Evolutionary conservation across 2,329 filamentous ascomycete genomes (phyloP).

Genomic region (Berkeleyomyces basicola): DNA sequence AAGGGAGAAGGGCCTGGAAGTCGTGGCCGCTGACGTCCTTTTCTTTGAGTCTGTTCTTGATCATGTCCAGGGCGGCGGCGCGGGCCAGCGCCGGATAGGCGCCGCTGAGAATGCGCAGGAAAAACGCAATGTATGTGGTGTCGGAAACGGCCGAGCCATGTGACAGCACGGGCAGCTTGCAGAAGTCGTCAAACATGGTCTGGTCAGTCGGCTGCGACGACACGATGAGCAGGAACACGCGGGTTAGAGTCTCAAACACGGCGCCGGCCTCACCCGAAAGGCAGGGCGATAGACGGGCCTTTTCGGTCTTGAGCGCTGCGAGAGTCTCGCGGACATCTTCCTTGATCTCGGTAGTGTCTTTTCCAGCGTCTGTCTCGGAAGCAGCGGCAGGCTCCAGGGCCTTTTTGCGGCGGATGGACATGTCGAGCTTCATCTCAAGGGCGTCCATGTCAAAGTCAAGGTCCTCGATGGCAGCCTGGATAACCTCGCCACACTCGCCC

Average conservation of each 20-base stretch:
- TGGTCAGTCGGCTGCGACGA: constrained; percentile 26
- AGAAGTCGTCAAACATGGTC: constrained; percentile 32
- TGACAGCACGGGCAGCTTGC: constrained; percentile 37
- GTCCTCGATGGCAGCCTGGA: constrained; percentile 49
- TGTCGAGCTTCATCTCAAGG: constrained; percentile 58
- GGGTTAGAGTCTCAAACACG: constrained; percentile 41
- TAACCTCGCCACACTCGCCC: constrained; percentile 41
- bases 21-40: constrained; percentile 38
- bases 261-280: constrained; percentile 33
- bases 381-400: constrained; percentile 31
- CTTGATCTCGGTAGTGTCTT: constrained; percentile 18
- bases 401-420: constrained; percentile 43
- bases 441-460: constrained; percentile 56
- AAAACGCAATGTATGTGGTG: constrained; percentile 58
- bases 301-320: constrained; percentile 23
- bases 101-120: constrained; percentile 58
- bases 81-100: constrained; percentile 53
- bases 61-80: constrained; percentile 49
- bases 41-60: constrained; percentile 38
- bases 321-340: constrained; percentile 26
- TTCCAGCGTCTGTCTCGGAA: constrained; percentile 33
- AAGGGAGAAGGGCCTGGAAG: constrained; percentile 69
- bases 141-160: constrained; percentile 38
- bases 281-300: constrained; percentile 31
- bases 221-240: constrained; percentile 39